Base-by-base conservation (phyloP, 768 basidiomycete species). In the Antrodiella citrinella region DNA sequence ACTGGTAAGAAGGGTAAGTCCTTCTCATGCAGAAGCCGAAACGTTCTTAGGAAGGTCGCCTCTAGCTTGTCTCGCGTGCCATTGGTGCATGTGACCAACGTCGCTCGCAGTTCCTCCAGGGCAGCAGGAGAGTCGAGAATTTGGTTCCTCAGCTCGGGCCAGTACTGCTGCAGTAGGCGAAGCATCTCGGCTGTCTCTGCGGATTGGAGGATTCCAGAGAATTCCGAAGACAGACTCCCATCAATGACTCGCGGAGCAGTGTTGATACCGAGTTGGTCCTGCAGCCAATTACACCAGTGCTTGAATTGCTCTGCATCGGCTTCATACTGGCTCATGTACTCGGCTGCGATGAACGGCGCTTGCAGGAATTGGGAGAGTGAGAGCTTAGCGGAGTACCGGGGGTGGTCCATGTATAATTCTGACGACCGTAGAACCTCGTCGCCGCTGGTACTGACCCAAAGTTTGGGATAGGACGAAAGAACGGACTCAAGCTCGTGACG, bases 1-100 rank as follows among this genome's bases (percentile, higher is more conserved):
- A 61, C 49, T 11, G 59, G 59, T 12, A 61, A 44, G 22, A 48
- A 58, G 1, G 51, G 59, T 19, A 61, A 42, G n/a, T 54, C 51
- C 1, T 38, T 25, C 30, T 39, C 20, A 7, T 35, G 7, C 30
- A 15, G 7, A 7, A 35, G 15, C 30, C 21, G 18, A 10, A 13
- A 20, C 10, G 12, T 52, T 25, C n/a, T 18, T 5, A 52, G 24
- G 22, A 52, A 52, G 9, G 51, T 50, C 4, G 30, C 50, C n/a
- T 44, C 50, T 13, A 52, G 21, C 9, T 5, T n/a, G 4, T 41
- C 26, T 15, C 20, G 13, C 23, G 15, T 35, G 10, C 50, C 50
- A 51, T 51, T 30, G 4, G 15, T 40, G 35, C 51, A 50, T 21
- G 41, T 23, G 53, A 35, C 30, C 30, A 15, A 7, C 30, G 4